Evolutionary conservation across 2,329 filamentous ascomycete genomes (phyloP).

Genomic region (Incumbomyces delicatus): DNA sequence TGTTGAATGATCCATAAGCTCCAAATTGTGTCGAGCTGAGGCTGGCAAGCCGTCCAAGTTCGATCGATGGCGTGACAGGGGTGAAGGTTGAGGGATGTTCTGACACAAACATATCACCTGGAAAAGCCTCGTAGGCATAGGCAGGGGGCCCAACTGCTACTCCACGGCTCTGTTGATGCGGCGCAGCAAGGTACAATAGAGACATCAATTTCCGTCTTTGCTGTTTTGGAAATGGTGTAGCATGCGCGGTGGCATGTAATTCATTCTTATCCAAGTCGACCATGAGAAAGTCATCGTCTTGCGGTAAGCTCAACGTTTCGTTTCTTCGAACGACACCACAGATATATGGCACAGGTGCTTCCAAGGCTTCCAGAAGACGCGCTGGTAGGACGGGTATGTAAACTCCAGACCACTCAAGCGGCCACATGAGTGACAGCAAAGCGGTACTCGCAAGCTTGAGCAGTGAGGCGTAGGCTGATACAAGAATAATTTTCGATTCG

Average conservation of each 20-base stretch:
- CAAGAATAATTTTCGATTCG: conserved; percentile 89
- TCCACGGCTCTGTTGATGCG: conserved; percentile 77
- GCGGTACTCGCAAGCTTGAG: conserved; percentile 84
- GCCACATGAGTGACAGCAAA: conserved; percentile 76
- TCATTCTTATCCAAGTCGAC: conserved; percentile 88
- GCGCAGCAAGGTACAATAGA: conserved; percentile 78
- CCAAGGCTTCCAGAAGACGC: conserved; percentile 76
- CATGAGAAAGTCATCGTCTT: conserved; percentile 80
- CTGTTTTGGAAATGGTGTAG: conserved; percentile 73
- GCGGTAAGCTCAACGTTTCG: conserved; percentile 72
- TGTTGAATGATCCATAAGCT: conserved; percentile 46
- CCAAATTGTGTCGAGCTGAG: conserved; percentile 85
- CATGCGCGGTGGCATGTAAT: conserved; percentile 72
- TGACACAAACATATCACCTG: conserved; percentile 78
- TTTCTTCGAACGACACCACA: conserved; percentile 92
- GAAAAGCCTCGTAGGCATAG: conserved; percentile 87
- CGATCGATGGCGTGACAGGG: conserved; percentile 57
- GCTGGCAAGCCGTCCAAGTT: conserved; percentile 74
- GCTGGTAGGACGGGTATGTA: conserved; percentile 88
- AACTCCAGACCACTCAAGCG: conserved; percentile 83
- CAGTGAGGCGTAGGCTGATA: conserved; percentile 95
- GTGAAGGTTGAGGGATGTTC: conserved; percentile 77
- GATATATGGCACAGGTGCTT: conserved; percentile 93
- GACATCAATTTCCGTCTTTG: conserved; percentile 83
- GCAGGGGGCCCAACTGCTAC: conserved; percentile 81